Base-by-base conservation (phyloP, 495 filamentous ascomycete species). In the Cercophora scortea region DNA sequence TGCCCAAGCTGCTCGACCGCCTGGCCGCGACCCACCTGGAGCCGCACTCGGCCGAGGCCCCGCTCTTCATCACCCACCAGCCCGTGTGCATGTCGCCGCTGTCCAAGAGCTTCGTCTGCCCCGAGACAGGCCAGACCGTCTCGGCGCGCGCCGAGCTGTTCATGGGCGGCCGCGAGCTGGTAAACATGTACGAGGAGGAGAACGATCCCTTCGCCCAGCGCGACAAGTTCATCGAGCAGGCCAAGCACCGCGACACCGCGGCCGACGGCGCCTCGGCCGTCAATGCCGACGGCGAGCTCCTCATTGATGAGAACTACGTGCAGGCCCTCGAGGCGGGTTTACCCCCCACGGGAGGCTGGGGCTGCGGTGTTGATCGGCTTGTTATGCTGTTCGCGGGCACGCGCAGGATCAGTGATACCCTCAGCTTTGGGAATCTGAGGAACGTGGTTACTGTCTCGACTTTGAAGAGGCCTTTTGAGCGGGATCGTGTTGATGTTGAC, bases 111-210 rank as follows among this genome's bases (percentile, higher is more conserved):
- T 94, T 89, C 71, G 33, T 63, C 17, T 78, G 79, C 59, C 77
- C 80, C 1, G 62, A 60, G 2, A 88, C 80, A 0, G 68, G 75
- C n/a, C 89, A 95, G 56, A 50, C 66, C 8, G 70, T 82, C 8
- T 83, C 90, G 3, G 87, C 89, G 3, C 84, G 93, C 40, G 87
- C 85, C 3, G 93, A 98, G 65, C 81, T 98, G 38, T 97, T 96
- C 70, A 79, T 96, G 61, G 64, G 78, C 40, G 83, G 85, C 12
- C 76, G 77, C 43, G 93, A 98, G 61, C 70, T 95, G 34, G 87
- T 92, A 8, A 98, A 98, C 66, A 89, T 87, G 61, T 98, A 98
- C 72, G 93, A 98, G 70, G 93, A 98, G 71, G 93, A 98, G 69
- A 98, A 97, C 68, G 88, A 88, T 42, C 94, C 93, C 0, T 83